phyloP scores from a whole-genome alignment of 1,139 yeast genomes.

The Suhomyces taliae region DNA sequence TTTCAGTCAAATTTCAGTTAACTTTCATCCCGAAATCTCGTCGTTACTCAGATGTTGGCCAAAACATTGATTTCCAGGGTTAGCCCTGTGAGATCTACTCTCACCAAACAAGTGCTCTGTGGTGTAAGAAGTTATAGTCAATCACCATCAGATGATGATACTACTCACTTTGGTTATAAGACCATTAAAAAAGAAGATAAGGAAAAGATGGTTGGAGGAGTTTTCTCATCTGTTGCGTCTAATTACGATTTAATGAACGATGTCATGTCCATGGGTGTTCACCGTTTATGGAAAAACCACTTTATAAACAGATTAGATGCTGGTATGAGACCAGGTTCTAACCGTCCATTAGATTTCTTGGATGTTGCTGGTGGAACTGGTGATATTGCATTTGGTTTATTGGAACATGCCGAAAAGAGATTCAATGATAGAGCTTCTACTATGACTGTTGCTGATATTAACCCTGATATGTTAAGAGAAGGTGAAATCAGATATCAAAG shows the following conservation, averaged over 20 bases:
- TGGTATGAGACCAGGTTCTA: constrained; percentile 86
- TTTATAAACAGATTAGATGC: constrained; percentile 87
- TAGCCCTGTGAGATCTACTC: constrained; percentile 1
- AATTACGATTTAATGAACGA: constrained; percentile 97
- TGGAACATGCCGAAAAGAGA: constrained; percentile 83
- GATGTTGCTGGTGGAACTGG: constrained; percentile 99
- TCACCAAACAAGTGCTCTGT: constrained; percentile 1
- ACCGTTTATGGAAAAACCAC: constrained; percentile 92
- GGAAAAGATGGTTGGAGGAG: constrained; percentile 84
- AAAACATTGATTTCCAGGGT: not conserved
- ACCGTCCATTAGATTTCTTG: constrained; percentile 74
- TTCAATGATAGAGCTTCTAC: constrained; percentile 74
- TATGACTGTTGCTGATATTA: constrained; percentile 93
- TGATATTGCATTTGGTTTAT: constrained; percentile 92
- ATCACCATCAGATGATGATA: constrained; percentile 21
- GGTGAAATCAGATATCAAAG: constrained; percentile 73
- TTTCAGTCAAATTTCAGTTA: too few relatives aligned
- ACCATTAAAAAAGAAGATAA: constrained; percentile 81
- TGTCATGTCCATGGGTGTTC: constrained; percentile 95
- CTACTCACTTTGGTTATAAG: constrained; percentile 92
- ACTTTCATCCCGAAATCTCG: too few relatives aligned
- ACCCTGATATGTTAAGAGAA: constrained; percentile 92
- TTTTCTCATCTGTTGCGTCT: constrained; percentile 91
- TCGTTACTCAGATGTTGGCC: too few relatives aligned
- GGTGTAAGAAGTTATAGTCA: constrained; percentile 6